phyloP scores from a whole-genome alignment of 2,329 filamentous ascomycete genomes.

The Nannizziopsis arthrosporioides region DNA sequence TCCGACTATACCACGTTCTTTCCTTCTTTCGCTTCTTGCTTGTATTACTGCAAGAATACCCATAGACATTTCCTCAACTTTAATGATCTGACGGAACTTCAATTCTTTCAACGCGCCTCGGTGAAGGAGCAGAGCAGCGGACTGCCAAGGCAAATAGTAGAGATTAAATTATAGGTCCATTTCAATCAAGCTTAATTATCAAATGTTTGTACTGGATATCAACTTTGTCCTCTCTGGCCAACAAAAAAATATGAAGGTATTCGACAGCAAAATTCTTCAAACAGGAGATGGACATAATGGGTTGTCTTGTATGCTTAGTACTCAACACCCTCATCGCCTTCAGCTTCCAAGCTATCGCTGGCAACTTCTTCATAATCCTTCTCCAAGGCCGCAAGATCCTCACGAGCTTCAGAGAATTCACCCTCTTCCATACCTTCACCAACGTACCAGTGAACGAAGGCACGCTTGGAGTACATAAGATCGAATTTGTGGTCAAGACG shows the following conservation, averaged over 20 bases:
- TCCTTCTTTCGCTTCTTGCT: not conserved
- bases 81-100: too few species aligned
- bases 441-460: conserved; percentile 99
- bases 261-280: conserved; percentile 7
- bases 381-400: conserved; percentile 95
- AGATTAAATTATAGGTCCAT: not conserved
- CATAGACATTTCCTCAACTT: too few species aligned
- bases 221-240: conserved; percentile 9
- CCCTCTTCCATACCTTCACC: conserved; percentile 99
- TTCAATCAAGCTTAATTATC: conserved; percentile 8
- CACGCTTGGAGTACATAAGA: conserved; percentile 99
- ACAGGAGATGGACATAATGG: conserved; percentile 5
- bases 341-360: conserved; percentile 53
- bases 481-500: conserved; percentile 97
- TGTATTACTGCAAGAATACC: too few species aligned
- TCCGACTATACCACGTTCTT: not conserved
- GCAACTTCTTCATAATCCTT: conserved; percentile 97
- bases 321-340: conserved; percentile 42
- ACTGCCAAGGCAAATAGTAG: not conserved
- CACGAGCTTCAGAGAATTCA: conserved; percentile 97
- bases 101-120: too few species aligned
- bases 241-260: conserved; percentile 9
- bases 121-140: not conserved
- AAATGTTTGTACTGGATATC: conserved; percentile 11
- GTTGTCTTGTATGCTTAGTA: conserved; percentile 21